A percentile compares a stretch with the other conserved stretches of the same genome.
Conservation (phyloP, 202 grass and related monocot species). For the Elaeis oleifera region DNA sequence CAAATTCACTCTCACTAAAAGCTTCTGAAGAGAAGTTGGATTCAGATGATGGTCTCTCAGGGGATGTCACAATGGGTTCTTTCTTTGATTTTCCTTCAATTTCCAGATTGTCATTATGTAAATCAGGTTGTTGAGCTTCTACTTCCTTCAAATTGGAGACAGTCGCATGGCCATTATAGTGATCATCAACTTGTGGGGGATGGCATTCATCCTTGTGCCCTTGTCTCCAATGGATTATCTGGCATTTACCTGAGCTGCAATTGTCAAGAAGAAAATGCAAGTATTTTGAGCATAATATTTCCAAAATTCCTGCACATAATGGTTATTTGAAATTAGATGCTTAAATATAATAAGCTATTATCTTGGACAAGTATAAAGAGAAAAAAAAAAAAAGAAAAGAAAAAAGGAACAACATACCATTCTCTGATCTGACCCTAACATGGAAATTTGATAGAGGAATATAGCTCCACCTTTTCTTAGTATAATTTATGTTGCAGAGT, state of each 20-base stretch:
- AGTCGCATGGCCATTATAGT: not conserved
- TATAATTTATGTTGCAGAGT: too few relatives aligned
- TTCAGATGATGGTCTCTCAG: slow-evolving; percentile 14
- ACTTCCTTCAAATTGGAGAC: not conserved
- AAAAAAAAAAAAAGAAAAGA: too few relatives aligned
- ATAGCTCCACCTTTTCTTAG: too few relatives aligned
- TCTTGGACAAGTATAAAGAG: too few relatives aligned
- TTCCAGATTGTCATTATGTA: not conserved
- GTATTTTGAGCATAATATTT: not conserved
- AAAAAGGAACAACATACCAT: too few relatives aligned
- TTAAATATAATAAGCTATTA: too few relatives aligned
- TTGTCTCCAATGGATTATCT: slow-evolving; percentile 29
- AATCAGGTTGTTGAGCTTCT: not conserved
- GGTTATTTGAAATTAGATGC: too few relatives aligned
- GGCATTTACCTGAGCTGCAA: slow-evolving; percentile 25
- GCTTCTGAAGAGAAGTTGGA: slow-evolving; percentile 20
- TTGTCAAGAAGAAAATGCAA: slow-evolving; percentile 2
- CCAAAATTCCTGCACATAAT: too few relatives aligned
- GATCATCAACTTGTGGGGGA: not conserved
- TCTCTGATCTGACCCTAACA: too few relatives aligned
- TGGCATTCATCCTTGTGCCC: slow-evolving; percentile 13
- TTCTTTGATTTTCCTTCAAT: slow-evolving; percentile 4
- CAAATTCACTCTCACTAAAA: slow-evolving; percentile 23
- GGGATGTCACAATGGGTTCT: not conserved
- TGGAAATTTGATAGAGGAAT: too few relatives aligned